These are phyloP conservation scores for Penicillium sp. DNA, from an alignment of 2,329 filamentous ascomycete species.

Conservation along the genomic window DNA sequence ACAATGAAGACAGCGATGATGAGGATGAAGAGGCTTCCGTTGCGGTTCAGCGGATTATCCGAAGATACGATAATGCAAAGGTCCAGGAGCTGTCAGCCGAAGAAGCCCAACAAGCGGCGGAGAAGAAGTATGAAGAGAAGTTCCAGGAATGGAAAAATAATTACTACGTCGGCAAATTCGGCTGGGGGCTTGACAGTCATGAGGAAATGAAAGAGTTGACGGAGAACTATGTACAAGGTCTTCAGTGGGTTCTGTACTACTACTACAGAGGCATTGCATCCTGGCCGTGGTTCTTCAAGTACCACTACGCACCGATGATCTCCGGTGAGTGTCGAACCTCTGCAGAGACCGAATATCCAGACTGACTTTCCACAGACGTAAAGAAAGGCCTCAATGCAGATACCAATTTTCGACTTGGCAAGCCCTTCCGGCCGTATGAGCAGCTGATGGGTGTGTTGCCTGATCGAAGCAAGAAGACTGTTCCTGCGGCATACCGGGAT, in stretches of 20 bases:
- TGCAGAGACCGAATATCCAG: too few species aligned
- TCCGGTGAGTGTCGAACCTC: conserved; percentile 48
- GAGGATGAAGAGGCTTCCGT: conserved; percentile 76
- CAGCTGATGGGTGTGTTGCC: conserved; percentile 97
- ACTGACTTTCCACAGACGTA: conserved; percentile 63
- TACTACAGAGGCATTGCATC: conserved; percentile 96
- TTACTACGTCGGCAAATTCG: conserved; percentile 87
- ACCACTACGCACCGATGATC: conserved; percentile 96
- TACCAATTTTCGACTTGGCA: conserved; percentile 84
- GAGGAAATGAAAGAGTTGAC: conserved; percentile 71
- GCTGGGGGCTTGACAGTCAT: conserved; percentile 73
- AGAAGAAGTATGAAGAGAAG: conserved; percentile 80
- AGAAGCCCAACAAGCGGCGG: conserved; percentile 67
- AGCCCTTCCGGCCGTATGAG: conserved; percentile 89
- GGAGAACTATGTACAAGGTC: conserved; percentile 92
- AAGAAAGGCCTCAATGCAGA: conserved; percentile 76
- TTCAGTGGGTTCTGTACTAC: conserved; percentile 97
- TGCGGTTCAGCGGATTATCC: conserved; percentile 75
- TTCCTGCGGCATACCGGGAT: conserved; percentile 75
- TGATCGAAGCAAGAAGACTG: conserved; percentile 93
- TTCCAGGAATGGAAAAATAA: conserved; percentile 89
- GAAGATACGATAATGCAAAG: conserved; percentile 81
- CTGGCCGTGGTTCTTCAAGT: conserved; percentile 96
- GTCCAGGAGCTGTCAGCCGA: conserved; percentile 70
- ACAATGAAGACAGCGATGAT: conserved; percentile 52